Conservation (phyloP, 345 rosid species). For the Arabis alpina region DNA sequence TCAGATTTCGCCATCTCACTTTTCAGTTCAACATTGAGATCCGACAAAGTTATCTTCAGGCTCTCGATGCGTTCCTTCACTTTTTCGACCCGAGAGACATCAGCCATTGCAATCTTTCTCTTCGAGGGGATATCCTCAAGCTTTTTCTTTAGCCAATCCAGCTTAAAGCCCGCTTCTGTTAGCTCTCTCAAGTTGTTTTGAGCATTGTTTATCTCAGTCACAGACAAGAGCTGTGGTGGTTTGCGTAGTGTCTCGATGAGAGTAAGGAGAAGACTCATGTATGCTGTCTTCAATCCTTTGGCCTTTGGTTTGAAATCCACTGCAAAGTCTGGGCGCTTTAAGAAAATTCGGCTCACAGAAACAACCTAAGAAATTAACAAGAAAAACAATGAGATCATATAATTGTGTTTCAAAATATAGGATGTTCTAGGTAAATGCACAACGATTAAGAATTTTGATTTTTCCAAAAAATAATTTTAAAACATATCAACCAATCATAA, state of each 20-base stretch:
- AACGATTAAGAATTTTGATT: too few species aligned
- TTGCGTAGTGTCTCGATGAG: constrained; percentile 14
- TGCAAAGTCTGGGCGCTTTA: constrained; percentile 22
- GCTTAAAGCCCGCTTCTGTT: not conserved
- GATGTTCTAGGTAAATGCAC: too few species aligned
- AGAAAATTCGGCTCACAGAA: not conserved
- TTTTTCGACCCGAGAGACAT: not conserved
- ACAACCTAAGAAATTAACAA: constrained; percentile 7
- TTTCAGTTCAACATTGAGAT: constrained; percentile 6
- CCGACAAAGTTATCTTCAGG: not conserved
- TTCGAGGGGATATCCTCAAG: constrained; percentile 6
- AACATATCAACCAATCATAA: too few species aligned
- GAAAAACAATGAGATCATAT: not conserved
- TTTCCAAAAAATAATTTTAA: too few species aligned
- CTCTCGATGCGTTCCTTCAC: not conserved
- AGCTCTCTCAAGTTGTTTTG: not conserved
- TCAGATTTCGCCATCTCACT: constrained; percentile 2
- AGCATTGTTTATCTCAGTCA: constrained; percentile 14
- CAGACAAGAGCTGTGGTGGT: constrained; percentile 13
- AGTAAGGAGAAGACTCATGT: constrained; percentile 27
- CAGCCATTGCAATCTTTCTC: not conserved
- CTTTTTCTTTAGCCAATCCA: constrained; percentile 14
- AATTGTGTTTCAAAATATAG: too few species aligned
- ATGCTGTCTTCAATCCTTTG: constrained; percentile 7
- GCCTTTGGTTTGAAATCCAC: constrained; percentile 8